phyloP scores from a whole-genome alignment of 352 stramenopile genomes.

The Phytophthora sp. region DNA sequence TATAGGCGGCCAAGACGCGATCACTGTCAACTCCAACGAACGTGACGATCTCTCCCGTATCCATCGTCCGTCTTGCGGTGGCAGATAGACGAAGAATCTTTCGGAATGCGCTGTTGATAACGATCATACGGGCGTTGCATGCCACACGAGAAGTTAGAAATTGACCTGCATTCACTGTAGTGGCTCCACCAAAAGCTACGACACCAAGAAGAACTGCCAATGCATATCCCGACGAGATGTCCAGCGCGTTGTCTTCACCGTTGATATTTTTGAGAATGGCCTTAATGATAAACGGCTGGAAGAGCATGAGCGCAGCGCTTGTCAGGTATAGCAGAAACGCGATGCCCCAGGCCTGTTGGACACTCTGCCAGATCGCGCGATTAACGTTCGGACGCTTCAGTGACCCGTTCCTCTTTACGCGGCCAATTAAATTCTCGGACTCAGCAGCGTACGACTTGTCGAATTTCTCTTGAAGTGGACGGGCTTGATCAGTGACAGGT shows the following conservation, averaged over 20 bases:
- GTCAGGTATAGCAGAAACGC: not conserved
- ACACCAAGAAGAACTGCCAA: conserved; percentile 47
- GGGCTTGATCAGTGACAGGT: conserved; percentile 45
- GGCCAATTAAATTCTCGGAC: not conserved
- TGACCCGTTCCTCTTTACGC: not conserved
- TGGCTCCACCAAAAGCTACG: conserved; percentile 50
- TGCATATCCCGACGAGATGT: conserved; percentile 55
- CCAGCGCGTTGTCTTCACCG: conserved; percentile 40
- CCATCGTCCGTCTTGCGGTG: conserved; percentile 54
- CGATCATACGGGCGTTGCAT: conserved; percentile 58
- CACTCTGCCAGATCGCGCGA: conserved; percentile 47
- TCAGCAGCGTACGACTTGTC: not conserved
- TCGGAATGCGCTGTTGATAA: conserved; percentile 67
- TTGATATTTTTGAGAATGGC: conserved; percentile 57
- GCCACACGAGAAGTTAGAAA: conserved; percentile 54
- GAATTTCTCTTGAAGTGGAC: conserved; percentile 32
- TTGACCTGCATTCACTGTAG: conserved; percentile 53
- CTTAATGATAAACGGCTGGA: conserved; percentile 60
- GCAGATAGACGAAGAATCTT: conserved; percentile 59
- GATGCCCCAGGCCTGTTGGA: conserved; percentile 5
- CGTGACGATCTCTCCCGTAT: conserved; percentile 62
- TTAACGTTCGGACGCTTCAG: conserved; percentile 42
- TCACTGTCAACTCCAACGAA: conserved; percentile 60
- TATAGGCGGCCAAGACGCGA: conserved; percentile 59
- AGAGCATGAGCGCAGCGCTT: conserved; percentile 3